Base-by-base conservation (phyloP, 352 stramenopile genomes). In the Phytopythium chamaehyphon region DNA sequence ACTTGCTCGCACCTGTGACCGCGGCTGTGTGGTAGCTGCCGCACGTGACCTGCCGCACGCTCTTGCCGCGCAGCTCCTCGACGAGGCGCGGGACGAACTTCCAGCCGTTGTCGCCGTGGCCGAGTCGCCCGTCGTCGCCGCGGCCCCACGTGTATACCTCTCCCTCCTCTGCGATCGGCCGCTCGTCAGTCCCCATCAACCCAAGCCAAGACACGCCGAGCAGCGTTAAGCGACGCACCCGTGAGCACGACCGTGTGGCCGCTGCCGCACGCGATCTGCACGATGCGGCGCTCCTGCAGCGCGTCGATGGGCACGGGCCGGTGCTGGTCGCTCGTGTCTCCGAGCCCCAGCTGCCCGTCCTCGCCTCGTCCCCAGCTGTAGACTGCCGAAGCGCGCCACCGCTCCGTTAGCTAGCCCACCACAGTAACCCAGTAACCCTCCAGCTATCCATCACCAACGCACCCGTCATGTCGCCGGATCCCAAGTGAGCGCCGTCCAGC, bases 1-100 rank as follows among this genome's bases (percentile, higher is more conserved):
- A n/a, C n/a, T n/a, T n/a, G n/a, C n/a, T n/a, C n/a, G 50, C 39
- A 75, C 66, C 74, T 0, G 93, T 98, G 22, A 98, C 89, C 1
- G 96, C 94, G 0, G 95, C 95, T 16, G 93, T 98, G 76, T 98
- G 94, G 69, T 98, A 98, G 57, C 94, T 97, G 19, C 94, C 92
- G 68, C 94, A 98, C 21, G 92, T 98, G 40, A 98, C 91, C 60
- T 98, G 87, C 0, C 84, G 89, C 40, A 91, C 78, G 36, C 92
- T 88, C 62, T 96, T 95, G 55, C 90, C 90, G 33, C 86, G 86
- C 4, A 98, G 65, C 57, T 90, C 83, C 51, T 97, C 88, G 7
- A 94, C 92, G 19, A 98, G 74, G 10, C 94, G 78, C 19, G 94
- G 94, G n/a, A 98, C 93, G 61, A 98, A 98, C 69, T 98, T 98